These are phyloP conservation scores for Suhomyces kunorum DNA, from an alignment of 1,139 yeast species.

Conservation along the genomic window DNA sequence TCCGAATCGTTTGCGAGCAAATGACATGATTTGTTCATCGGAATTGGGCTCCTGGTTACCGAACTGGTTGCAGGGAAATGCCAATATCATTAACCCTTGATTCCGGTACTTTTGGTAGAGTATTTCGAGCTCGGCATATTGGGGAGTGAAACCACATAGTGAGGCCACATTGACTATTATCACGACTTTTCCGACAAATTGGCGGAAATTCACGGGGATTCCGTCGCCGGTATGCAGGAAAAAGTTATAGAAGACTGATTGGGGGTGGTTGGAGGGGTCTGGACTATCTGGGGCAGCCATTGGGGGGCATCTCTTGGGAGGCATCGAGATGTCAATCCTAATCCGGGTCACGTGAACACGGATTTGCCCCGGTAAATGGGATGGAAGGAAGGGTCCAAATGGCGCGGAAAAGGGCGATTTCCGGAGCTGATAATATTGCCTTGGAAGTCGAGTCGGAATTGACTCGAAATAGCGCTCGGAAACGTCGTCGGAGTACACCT, in stretches of 20 bases:
- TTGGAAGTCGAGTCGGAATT: too few species aligned
- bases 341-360: not conserved
- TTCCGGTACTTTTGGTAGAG: constrained; percentile 34
- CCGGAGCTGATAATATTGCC: too few species aligned
- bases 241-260: constrained; percentile 22
- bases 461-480: too few species aligned
- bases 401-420: not conserved
- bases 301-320: not conserved
- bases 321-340: not conserved
- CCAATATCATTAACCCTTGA: constrained; percentile 38
- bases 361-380: too few species aligned
- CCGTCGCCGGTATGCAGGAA: constrained; percentile 9
- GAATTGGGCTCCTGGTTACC: constrained; percentile 69
- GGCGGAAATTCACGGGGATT: constrained; percentile 17
- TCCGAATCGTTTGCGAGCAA: constrained; percentile 69
- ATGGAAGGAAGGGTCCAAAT: not conserved
- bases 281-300: constrained; percentile 1
- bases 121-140: constrained; percentile 36
- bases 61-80: constrained; percentile 50
- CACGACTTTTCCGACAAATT: constrained; percentile 36
- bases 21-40: constrained; percentile 61
- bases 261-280: not conserved
- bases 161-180: constrained; percentile 49
- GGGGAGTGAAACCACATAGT: constrained; percentile 48
- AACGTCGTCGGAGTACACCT: too few species aligned